Base-by-base conservation (phyloP, 805 yeast genomes). In the Lipomyces sp. region DNA sequence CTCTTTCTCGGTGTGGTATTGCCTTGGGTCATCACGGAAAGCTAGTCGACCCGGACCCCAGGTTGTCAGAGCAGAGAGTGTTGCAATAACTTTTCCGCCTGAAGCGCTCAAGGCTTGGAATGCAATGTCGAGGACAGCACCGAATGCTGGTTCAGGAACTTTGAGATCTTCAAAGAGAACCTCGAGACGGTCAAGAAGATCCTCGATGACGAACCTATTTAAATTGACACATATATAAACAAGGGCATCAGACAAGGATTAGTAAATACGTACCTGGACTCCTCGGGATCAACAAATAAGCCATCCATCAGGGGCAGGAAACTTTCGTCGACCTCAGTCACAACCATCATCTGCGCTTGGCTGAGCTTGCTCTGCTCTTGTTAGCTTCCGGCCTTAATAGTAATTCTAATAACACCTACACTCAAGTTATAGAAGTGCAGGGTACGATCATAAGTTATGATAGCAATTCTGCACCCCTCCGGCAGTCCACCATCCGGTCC, bases 271-370 rank as follows among this genome's bases (percentile, higher is more conserved):
- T n/a, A 42, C 48, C 48, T 42, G 10, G 92, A 84, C 62, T 88
- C 92, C 6, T 78, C 79, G 0, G 97, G 92, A 70, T 90, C 92
- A 6, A 86, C 96, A 77, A 92, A 92, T 37, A 92, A 77, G 0
- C 97, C 97, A 1, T 82, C 82, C 64, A 80, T 80, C 69, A 92
- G 82, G 2, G 98, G 98, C n/a, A 92, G 79, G 71, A 92, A 92
- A 4, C 93, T 89, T 53, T 89, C 93, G 4, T 84, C 86, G 35
- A 90, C 75, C 73, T 92, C 98, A 8, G 87, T 81, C 30, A 90
- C 84, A 7, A 90, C 80, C 42, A 85, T 81, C 64, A 88, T 82
- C 55, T 83, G 84, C 2, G 92, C 83, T 57, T 85, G 82, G 18
- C 85, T 86, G 45, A 86, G 79, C 2, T 78, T 66, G 48, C 66